Percentiles rank a stretch among this genome's conserved stretches.
Conservation (phyloP, 2,329 filamentous ascomycete genomes). For the Fusarium nurragi region DNA sequence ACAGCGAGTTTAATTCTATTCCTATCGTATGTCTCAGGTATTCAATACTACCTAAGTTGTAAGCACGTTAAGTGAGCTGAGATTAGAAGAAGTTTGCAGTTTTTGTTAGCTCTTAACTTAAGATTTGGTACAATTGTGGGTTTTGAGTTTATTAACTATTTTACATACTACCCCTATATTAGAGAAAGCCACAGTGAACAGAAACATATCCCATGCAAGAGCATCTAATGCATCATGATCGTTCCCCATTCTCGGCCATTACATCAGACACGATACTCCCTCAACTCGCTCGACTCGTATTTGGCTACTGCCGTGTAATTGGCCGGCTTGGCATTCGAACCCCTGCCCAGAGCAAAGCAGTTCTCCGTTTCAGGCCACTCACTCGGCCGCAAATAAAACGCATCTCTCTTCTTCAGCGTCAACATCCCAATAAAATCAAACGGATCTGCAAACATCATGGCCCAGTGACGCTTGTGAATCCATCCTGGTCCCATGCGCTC, state of each 20-base stretch:
- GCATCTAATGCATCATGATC: background rate
- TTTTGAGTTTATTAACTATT: constrained; percentile 1
- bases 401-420: constrained; percentile 37
- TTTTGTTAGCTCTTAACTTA: background rate
- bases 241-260: background rate
- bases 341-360: constrained; percentile 39
- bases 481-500: constrained; percentile 44
- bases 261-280: constrained; percentile 18
- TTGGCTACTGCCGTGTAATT: constrained; percentile 24
- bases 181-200: background rate
- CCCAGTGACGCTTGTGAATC: constrained; percentile 39
- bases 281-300: constrained; percentile 6
- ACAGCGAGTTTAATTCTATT: constrained; percentile 14
- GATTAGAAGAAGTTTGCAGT: background rate
- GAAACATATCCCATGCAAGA: background rate
- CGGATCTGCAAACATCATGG: constrained; percentile 29
- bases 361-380: constrained; percentile 35
- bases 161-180: background rate
- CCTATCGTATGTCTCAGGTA: background rate
- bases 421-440: constrained; percentile 41
- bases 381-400: constrained; percentile 33
- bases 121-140: background rate
- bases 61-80: background rate
- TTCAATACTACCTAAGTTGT: background rate
- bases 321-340: constrained; percentile 25